A percentile compares a stretch with the other conserved stretches of the same genome.
Conservation (phyloP, 257 asterid genomes). For the Salvia splendens region DNA sequence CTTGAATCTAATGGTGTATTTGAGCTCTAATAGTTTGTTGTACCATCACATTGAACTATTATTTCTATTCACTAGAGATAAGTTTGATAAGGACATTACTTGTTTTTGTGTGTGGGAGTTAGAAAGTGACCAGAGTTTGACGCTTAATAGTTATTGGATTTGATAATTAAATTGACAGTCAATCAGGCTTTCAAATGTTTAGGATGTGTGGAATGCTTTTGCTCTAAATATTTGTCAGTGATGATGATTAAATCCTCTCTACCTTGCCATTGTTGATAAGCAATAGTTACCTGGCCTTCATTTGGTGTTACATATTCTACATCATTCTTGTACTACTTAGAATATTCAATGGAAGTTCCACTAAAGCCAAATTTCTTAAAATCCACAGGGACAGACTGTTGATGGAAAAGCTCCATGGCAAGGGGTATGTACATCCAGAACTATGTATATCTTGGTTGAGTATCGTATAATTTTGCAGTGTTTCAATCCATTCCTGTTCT, state of each 20-base stretch:
- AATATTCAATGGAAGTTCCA: slow-evolving; percentile 15
- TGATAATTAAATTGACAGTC: not conserved
- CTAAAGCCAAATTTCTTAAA: slow-evolving; percentile 24
- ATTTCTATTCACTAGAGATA: not conserved
- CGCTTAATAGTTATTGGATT: not conserved
- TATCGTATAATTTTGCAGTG: not conserved
- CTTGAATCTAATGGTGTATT: not conserved
- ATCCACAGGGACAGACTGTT: slow-evolving; percentile 71
- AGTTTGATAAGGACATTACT: slow-evolving; percentile 1
- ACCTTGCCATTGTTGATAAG: not conserved
- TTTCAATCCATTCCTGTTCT: not conserved
- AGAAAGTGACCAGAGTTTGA: not conserved
- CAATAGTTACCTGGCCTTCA: not conserved
- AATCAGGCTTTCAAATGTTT: not conserved
- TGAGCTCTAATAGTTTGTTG: too few species aligned
- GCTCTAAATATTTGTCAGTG: slow-evolving; percentile 1
- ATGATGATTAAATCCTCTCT: not conserved
- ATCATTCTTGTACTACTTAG: not conserved
- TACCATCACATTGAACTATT: too few species aligned
- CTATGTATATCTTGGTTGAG: slow-evolving; percentile 9
- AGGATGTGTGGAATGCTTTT: not conserved
- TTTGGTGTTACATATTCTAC: not conserved
- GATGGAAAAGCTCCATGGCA: slow-evolving; percentile 87
- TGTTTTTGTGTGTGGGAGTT: not conserved
- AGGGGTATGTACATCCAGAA: slow-evolving; percentile 67